Evolutionary conservation across 1,284 basidiomycete genomes (phyloP), one percentile per base, ranked within the genome.

Genomic region (Ganoderma lingzhi): DNA sequence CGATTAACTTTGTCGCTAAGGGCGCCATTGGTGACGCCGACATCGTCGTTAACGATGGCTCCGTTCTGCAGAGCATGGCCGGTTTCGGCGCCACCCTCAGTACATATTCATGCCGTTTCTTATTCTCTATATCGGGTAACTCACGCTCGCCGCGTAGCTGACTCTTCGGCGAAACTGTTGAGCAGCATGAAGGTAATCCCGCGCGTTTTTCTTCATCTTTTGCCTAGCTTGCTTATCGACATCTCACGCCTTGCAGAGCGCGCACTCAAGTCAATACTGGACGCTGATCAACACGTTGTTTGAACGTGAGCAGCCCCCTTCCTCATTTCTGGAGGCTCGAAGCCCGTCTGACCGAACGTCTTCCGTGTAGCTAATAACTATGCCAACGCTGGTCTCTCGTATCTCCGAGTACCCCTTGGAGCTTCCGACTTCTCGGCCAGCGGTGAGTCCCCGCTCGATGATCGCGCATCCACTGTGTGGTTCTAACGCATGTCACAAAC

Each of bases 371-470:
- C 83, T 44, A 83, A 83, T 10, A 85, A 88, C 73, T 82, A 81
- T 6, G 78, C 81, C 42, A 75, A 83, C 62, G 81, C 86, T 3
- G 87, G 87, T 2, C 77, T 88, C 37, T 82, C 84, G 10, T 85
- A 85, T 73, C 75, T 88, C 56, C 83, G 87, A n/a, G 81, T 87
- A n/a, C 83, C 85, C 0, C 80, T 88, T 19, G 87, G 87, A 45
- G 85, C 87, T 8, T 80, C 84, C 28, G 86, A 88, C 76, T 87
- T 88, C 74, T 78, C 79, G 12, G 73, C 73, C 14, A 72, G 61
- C 28, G 66, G 78, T 79, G 14, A n/a, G 71, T 61, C 42, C 12
- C 41, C 55, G 17, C 8, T 23, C 32, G n/a, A 60, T 58, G 44
- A 60, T 45, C 67, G 56, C 63, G 48, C 55, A 51, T 41, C 58